These are phyloP conservation scores for Durio zibethinus DNA, from an alignment of 345 rosid genomes.

Conservation along the genomic window DNA sequence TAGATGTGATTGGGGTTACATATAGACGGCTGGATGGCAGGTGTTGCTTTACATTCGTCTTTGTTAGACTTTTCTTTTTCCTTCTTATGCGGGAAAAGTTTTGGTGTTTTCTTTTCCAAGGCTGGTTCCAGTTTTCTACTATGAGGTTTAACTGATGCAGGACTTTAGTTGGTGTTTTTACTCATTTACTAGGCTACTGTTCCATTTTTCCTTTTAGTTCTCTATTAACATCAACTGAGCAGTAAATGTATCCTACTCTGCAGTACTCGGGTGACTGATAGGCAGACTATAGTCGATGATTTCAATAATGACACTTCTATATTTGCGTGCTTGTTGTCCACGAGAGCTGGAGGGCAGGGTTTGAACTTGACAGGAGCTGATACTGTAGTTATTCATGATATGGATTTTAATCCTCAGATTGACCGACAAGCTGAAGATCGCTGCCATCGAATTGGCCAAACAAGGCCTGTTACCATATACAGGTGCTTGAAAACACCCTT, in stretches of 20 bases:
- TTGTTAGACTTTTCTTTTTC: background rate
- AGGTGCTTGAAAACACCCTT: conserved; percentile 40
- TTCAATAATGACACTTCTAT: conserved; percentile 79
- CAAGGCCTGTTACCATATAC: conserved; percentile 82
- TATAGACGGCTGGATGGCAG: conserved; percentile 95
- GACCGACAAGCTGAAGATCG: conserved; percentile 96
- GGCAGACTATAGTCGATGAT: conserved; percentile 82
- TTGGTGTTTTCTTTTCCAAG: background rate
- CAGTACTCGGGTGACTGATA: conserved; percentile 88
- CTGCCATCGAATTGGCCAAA: conserved; percentile 95
- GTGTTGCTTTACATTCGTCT: conserved; percentile 23
- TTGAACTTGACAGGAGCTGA: conserved; percentile 93
- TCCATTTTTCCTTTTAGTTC: background rate
- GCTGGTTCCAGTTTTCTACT: background rate
- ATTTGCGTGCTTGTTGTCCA: conserved; percentile 81
- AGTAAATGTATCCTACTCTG: background rate
- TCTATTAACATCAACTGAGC: background rate
- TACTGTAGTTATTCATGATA: conserved; percentile 79
- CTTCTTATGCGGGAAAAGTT: background rate
- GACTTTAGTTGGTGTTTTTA: background rate
- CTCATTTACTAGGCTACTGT: background rate
- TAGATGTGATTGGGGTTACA: conserved; percentile 83
- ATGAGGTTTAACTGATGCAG: background rate
- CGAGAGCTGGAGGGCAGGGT: conserved; percentile 98
- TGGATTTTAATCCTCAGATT: conserved; percentile 98